Conservation (phyloP, 768 basidiomycete species). For the Tremella fuciformis region DNA sequence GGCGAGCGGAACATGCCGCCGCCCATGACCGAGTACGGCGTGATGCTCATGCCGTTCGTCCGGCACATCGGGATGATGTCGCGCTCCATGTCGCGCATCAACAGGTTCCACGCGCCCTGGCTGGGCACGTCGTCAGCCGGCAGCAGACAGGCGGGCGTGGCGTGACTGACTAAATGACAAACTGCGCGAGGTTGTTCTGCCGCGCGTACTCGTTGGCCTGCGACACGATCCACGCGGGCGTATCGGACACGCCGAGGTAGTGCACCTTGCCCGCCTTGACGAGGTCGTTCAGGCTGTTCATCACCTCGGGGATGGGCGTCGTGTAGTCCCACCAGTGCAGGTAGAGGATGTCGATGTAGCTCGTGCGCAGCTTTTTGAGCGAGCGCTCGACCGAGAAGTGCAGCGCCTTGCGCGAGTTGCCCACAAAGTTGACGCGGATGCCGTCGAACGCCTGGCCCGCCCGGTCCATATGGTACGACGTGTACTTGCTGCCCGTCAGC, state of each 20-base stretch:
- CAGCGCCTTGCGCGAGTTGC: constrained; percentile 58
- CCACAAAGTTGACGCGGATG: constrained; percentile 53
- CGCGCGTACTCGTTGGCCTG: constrained; percentile 58
- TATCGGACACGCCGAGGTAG: constrained; percentile 43
- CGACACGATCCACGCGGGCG: constrained; percentile 35
- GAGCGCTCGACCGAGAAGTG: constrained; percentile 50
- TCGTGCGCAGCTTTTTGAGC: constrained; percentile 35
- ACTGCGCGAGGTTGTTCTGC: constrained; percentile 57
- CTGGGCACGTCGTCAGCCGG: constrained; percentile 5
- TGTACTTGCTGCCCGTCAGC: constrained; percentile 24
- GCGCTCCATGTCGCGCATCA: constrained; percentile 57
- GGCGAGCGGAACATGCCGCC: constrained; percentile 50
- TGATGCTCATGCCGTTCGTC: constrained; percentile 19
- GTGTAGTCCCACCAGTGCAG: constrained; percentile 57
- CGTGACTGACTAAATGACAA: constrained; percentile 60
- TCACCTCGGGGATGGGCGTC: constrained; percentile 61
- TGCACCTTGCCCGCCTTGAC: constrained; percentile 56
- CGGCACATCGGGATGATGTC: constrained; percentile 57
- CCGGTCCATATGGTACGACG: constrained; percentile 24
- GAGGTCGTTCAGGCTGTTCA: constrained; percentile 59
- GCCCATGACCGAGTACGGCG: constrained; percentile 48
- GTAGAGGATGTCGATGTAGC: constrained; percentile 42
- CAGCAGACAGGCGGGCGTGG: background rate
- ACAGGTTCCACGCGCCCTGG: constrained; percentile 36
- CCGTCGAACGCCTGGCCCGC: constrained; percentile 24